Evolutionary conservation across 2,329 filamentous ascomycete genomes (phyloP), one percentile per base, ranked within the genome.

Genomic region (Hypomyces perniciosus): DNA sequence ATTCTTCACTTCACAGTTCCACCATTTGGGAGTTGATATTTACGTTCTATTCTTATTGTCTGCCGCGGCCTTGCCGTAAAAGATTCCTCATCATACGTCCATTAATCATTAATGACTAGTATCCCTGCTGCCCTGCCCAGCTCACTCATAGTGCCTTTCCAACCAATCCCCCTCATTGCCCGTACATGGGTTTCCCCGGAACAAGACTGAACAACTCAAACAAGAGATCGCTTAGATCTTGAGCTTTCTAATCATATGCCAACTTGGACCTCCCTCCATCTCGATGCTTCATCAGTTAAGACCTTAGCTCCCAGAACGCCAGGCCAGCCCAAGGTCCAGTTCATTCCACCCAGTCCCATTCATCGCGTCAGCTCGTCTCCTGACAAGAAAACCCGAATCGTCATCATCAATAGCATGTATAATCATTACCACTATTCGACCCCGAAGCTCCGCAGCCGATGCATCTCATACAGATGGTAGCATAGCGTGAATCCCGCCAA

Each of bases 401-500:
- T 53, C 48, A 35, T 49, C 46, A 37, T 48, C 47, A 49, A 41
- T 51, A 53, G 48, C 52, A 57, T 54, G 44, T 43, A 39, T 28
- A 40, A 12, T 44, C 49, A 37, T 54, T 41, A 50, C 51, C 38
- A 29, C 38, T 45, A 41, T 40, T 34, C 52, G 50, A 48, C 38
- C 38, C 53, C 58, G 50, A 60, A 57, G 49, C 58, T 61, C 46
- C 56, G 58, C 48, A 61, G 53, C 45, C 57, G 54, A 42, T 62
- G 58, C 50, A 62, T 43, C 46, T 69, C 62, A 44, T 67, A 60
- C 50, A 66, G 53, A 53, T 66, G 63, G 56, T 69, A 64, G 58
- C 67, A 72, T 48, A 70, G 61, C 57, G 65, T 59, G 54, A 70
- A 58, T 57, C 64, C 63, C 56, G 65, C 63, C 63, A 70, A 58